Evolutionary conservation across 495 filamentous ascomycete species (phyloP), one percentile per base, ranked within the genome.

Genomic region (Hypoxylon intermedium): DNA sequence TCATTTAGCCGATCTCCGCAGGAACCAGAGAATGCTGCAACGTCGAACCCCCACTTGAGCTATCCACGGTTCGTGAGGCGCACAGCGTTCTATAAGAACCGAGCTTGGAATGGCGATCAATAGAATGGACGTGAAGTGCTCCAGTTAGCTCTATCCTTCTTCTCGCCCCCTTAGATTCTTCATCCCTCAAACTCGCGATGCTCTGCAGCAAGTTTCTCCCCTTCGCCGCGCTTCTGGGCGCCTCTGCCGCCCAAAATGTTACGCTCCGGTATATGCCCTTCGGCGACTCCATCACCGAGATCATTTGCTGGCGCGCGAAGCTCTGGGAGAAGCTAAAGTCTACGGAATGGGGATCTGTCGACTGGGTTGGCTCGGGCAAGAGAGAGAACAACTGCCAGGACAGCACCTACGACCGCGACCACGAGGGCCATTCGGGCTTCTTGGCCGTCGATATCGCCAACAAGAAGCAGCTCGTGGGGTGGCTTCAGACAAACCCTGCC

Each of bases 381-480:
- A 60, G 53, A 11, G 72, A 75, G 12, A 72, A 74, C 55, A 75
- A 72, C 68, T 77, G 75, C 67, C 26, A 63, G 12, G 60, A 72
- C 54, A 51, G 47, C 11, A 65, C 69, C 24, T 82, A 77, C 59
- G 78, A 81, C 66, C 69, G 74, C 58, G 73, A 81, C 60, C 74
- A 82, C 55, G 79, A 82, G 63, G 79, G 79, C n/a, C 79, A 82
- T 67, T 76, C 77, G 12, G 79, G 79, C n/a, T 81, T 74, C 71
- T 69, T 76, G 9, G 79, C 79, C 23, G 75, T 78, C 60, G 57
- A 81, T 63, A 81, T 82, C 43, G 79, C 75, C 56, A 73, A 76
- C 64, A 69, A 70, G 26, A 73, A 76, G 24, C 74, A 80, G 66
- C 72, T 82, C 9, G 77, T 76, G 30, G 79, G 74, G 16, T 82